Evolutionary conservation across 2,329 filamentous ascomycete species (phyloP).

Genomic region (Cordyceps militaris): DNA sequence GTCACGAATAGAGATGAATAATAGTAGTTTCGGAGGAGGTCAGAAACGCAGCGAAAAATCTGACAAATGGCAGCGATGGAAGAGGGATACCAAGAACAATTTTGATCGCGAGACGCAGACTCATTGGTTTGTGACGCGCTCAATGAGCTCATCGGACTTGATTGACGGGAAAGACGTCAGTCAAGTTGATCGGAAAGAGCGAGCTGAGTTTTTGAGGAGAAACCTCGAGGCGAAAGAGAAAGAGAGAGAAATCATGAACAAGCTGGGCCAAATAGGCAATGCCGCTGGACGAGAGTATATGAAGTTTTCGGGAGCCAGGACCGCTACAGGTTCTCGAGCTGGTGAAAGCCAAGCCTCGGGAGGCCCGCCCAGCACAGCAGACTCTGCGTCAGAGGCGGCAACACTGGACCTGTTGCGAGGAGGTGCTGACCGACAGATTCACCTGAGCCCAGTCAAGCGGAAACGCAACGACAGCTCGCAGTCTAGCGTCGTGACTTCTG

Average conservation of each 20-base stretch:
- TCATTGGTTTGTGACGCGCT: conserved; percentile 46
- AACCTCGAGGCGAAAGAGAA: conserved; percentile 60
- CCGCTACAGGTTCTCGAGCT: not conserved
- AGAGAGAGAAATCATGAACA: conserved; percentile 64
- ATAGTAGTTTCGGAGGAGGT: conserved; percentile 44
- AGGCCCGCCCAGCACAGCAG: conserved; percentile 20
- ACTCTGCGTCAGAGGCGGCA: conserved; percentile 35
- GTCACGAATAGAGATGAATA: conserved; percentile 72
- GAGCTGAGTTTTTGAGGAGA: conserved; percentile 59
- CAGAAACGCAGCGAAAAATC: conserved; percentile 20
- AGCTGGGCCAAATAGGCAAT: conserved; percentile 55
- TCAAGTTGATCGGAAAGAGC: conserved; percentile 51
- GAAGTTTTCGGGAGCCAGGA: conserved; percentile 30
- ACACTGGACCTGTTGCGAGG: conserved; percentile 25
- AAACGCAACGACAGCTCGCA: conserved; percentile 49
- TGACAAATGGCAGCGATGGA: conserved; percentile 17
- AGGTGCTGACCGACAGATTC: conserved; percentile 36
- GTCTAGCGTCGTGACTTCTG: conserved; percentile 22
- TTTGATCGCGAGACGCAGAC: conserved; percentile 54
- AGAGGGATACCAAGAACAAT: conserved; percentile 26
- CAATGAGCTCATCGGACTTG: conserved; percentile 50
- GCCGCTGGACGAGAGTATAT: conserved; percentile 68
- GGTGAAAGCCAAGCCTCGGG: conserved; percentile 1
- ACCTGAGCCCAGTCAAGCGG: conserved; percentile 54
- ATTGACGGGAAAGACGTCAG: conserved; percentile 58